Evolutionary conservation across 495 filamentous ascomycete species (phyloP), one percentile per base, ranked within the genome.

Genomic region (Glonium stellatum): DNA sequence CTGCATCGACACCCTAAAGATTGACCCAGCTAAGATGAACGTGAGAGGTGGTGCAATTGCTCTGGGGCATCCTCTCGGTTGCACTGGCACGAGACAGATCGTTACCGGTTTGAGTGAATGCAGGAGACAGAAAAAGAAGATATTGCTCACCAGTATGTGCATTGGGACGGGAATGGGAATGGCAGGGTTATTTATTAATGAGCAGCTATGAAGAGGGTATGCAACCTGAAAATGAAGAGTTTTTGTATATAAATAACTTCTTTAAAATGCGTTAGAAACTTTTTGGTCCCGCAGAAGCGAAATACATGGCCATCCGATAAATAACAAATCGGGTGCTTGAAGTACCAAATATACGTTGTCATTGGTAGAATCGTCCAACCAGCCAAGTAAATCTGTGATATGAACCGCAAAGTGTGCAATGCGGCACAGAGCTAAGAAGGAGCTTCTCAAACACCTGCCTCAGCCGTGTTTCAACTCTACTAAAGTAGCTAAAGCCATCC

Each of bases 1-100:
- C 79, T 96, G 90, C 76, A 71, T 87, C 19, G 79, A 92, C 58
- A 83, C 79, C 57, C 80, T 97, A 35, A 84, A 84, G 37, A 75
- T 97, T 47, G 88, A 93, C 62, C 83, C 80, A 60, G 75, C 81
- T 68, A 97, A 96, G 82, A 82, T 97, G 76, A 97, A 97, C 78
- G 85, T 88, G 13, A 79, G 90, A 59, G 92, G 92, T 60, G 92
- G 92, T 61, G 91, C 92, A 18, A 96, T 97, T 73, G 92, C 92
- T 54, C 79, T 97, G 23, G 92, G 92, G 19, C 92, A 97, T 71
- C 92, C 92, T 52, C 81, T 96, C n/a, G 92, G 92, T 46, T 89
- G 89, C 54, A 97, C 92, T 18, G 92, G 92, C 47, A 88, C 89
- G 48, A 78, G 92, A 60, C 85, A 92, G 81, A 75, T 89, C 54